These are phyloP conservation scores for Hanseniaspora thailandica DNA, from an alignment of 805 yeast genomes.

Conservation along the genomic window DNA sequence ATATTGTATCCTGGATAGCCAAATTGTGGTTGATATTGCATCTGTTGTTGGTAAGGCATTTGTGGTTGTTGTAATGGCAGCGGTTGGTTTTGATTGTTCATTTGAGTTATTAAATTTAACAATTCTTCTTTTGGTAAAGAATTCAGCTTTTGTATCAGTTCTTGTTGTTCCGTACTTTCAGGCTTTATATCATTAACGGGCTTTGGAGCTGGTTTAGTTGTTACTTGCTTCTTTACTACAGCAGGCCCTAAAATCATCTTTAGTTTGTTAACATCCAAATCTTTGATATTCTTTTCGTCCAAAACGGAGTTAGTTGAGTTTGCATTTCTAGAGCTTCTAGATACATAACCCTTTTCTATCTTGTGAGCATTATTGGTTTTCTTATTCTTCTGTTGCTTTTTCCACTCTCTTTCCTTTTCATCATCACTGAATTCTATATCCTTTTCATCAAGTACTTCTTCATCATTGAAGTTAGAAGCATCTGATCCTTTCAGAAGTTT, in stretches of 20 bases:
- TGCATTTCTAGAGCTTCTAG: constrained; percentile 5
- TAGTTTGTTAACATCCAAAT: constrained; percentile 16
- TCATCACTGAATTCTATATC: constrained; percentile 95
- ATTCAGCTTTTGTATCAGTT: constrained; percentile 15
- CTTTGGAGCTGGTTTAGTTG: background rate
- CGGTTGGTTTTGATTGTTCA: constrained; percentile 13
- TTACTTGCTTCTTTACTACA: background rate
- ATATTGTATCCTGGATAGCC: background rate
- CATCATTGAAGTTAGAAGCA: constrained; percentile 90
- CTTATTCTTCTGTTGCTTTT: constrained; percentile 43
- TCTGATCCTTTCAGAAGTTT: constrained; percentile 74
- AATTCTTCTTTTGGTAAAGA: background rate
- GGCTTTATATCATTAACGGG: no score
- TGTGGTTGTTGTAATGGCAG: background rate
- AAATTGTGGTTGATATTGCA: background rate
- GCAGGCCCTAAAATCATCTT: constrained; percentile 13
- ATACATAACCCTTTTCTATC: constrained; percentile 9
- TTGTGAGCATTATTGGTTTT: constrained; percentile 22
- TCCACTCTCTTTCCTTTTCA: constrained; percentile 68
- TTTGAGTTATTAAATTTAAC: constrained; percentile 16
- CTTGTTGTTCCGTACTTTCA: background rate
- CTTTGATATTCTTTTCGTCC: constrained; percentile 17
- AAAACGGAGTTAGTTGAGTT: constrained; percentile 13
- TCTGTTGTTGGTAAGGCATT: background rate
- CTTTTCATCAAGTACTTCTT: constrained; percentile 70